Base-by-base conservation (phyloP, 2,329 filamentous ascomycete species). In the Aspergillus alliaceus region DNA sequence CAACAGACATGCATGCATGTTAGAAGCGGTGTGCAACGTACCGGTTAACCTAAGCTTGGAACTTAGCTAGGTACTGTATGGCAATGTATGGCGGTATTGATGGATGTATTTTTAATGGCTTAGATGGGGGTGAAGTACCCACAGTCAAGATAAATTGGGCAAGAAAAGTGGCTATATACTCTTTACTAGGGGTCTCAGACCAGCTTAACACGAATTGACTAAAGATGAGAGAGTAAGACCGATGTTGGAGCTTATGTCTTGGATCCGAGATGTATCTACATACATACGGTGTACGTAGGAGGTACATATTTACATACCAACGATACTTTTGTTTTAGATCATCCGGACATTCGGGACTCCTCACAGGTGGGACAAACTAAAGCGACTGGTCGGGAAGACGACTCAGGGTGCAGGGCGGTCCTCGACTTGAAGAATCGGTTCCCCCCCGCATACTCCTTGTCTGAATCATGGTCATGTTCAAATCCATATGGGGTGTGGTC, bases 311-410 rank as follows among this genome's bases (percentile, higher is more conserved):
- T 51, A 56, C 48, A 34, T 57, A 54, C 57, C 58, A 57, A 42
- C 44, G 55, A 59, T 40, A 49, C 44, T 32, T 32, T 48, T 57
- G 62, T 60, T 63, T 62, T 63, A 64, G 59, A 63, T 61, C 58
- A 64, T 63, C 64, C 60, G 59, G 59, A 59, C 59, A 60, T 40
- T 64, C 59, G 64, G 64, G 60, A 58, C 57, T 54, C 29, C 35
- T 15, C 22, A n/a, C n/a, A 52, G 58, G 61, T 63, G 59, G 62
- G 57, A 63, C 59, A 57, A 53, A 51, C 54, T 55, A 54, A 57
- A 56, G 55, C 51, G 39, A 57, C 42, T 58, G 7, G 40, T 44
- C 44, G 54, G 49, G 40, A 48, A 49, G 32, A 35, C 25, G 27
- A 48, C 27, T 48, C 27, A 32, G 29, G 44, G 44, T 48, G 29